These are phyloP conservation scores for Trichophyton verrucosum DNA, from an alignment of 2,329 filamentous ascomycete genomes.

Conservation along the genomic window DNA sequence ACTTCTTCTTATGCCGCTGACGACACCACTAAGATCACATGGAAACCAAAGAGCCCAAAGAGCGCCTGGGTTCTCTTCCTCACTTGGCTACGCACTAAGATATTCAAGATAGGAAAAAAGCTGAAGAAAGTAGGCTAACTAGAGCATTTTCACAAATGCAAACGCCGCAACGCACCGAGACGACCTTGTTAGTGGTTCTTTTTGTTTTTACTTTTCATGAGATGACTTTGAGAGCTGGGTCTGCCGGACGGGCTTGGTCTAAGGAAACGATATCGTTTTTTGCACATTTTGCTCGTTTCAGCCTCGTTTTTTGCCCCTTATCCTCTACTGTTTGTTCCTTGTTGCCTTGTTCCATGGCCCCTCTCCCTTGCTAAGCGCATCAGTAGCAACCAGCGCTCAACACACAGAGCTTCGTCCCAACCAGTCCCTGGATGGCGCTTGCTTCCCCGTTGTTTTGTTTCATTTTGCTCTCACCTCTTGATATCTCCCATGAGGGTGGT, in stretches of 20 bases:
- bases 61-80: slow-evolving; percentile 42
- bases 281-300: neutral
- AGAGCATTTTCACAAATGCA: neutral
- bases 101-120: slow-evolving; percentile 39
- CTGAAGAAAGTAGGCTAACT: slow-evolving; percentile 12
- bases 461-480: neutral
- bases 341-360: neutral
- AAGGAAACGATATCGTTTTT: neutral
- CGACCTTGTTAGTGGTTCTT: neutral
- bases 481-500: neutral
- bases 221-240: neutral
- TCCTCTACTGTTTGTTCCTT: neutral
- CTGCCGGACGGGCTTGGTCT: neutral
- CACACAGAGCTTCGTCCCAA: neutral
- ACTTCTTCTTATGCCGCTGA: neutral
- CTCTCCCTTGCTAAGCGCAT: too few relatives aligned
- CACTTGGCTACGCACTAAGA: slow-evolving; percentile 44
- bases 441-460: neutral
- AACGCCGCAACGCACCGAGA: neutral
- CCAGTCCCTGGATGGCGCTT: neutral
- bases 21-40: neutral
- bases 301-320: neutral
- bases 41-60: slow-evolving; percentile 18
- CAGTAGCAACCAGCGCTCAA: neutral
- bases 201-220: neutral